Evolutionary conservation across 345 rosid genomes (phyloP).

Genomic region (Raphanus raphanistrum): DNA sequence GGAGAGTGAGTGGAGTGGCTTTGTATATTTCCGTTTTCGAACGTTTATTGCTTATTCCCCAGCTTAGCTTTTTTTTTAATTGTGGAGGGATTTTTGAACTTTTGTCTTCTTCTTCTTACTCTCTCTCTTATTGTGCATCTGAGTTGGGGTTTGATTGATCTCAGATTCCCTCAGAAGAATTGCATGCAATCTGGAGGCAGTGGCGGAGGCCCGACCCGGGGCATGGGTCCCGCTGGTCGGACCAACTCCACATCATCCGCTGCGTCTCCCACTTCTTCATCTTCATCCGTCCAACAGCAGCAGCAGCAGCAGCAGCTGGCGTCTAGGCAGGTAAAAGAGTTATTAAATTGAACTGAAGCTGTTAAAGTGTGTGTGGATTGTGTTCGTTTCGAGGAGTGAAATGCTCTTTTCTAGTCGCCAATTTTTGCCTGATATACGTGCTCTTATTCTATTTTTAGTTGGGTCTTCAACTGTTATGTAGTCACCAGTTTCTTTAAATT

Average conservation of each 20-base stretch:
- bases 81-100: conserved; percentile 55
- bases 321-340: conserved; percentile 65
- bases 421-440: conserved; percentile 6
- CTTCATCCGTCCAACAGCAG: conserved; percentile 79
- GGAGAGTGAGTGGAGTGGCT: conserved; percentile 10
- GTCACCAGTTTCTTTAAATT: not conserved
- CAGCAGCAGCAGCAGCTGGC: conserved; percentile 63
- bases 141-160: conserved; percentile 20
- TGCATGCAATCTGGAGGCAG: conserved; percentile 76
- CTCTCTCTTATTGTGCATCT: not conserved
- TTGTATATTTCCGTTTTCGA: conserved; percentile 36
- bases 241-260: conserved; percentile 86
- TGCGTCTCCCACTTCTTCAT: conserved; percentile 93
- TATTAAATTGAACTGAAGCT: not conserved
- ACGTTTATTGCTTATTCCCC: conserved; percentile 58
- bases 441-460: conserved; percentile 2
- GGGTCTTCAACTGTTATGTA: not conserved
- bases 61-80: conserved; percentile 27
- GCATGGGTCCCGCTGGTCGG: conserved; percentile 64
- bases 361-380: not conserved
- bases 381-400: not conserved
- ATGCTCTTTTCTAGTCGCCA: not conserved
- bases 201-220: conserved; percentile 79
- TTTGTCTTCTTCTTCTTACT: conserved; percentile 5
- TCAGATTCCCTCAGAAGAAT: not conserved